Base-by-base conservation (phyloP, 2,329 filamentous ascomycete species). In the Curvularia hawaiiensis region DNA sequence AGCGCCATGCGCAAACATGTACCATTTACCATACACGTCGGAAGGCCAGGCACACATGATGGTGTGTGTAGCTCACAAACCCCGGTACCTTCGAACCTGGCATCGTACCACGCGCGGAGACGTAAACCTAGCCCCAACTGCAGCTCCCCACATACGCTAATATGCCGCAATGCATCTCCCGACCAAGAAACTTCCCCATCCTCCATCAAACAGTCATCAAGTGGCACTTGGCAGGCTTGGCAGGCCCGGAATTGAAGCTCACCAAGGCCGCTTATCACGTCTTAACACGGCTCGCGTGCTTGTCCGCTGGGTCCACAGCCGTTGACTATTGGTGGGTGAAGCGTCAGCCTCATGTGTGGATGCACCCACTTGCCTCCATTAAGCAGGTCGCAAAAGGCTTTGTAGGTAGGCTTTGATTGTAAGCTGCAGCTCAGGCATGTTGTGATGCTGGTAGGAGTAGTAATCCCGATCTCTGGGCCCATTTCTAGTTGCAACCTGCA, bases 251-350 rank as follows among this genome's bases (percentile, higher is more conserved):
- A 30, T 39, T 26, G 52, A 66, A 68, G 65, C 59, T 50, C 59
- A 64, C 66, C 66, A 68, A 68, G 66, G 41, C 48, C 39, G 60
- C 66, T 68, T 68, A 68, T 66, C 66, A 66, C 56, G 62, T 63
- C 66, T 68, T 68, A 57, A 64, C 64, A 65, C 61, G 61, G 46
- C 55, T 52, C 43, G 52, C 59, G 54, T 54, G 56, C 50, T 57
- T 50, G 61, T 65, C 62, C 59, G 51, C 45, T 60, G 51, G 40
- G 33, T 24, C 44, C 35, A 35, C 40, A 35, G 33, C 50, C 39
- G 38, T 46, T n/a, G 4, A 3, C 22, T 24, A 67, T 66, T 67
- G 64, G 64, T 40, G 35, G 52, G 44, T 11, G 50, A 7, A 38
- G 43, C 48, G 40, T 51, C 50, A 46, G 52, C 28, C 41, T 56